These are phyloP conservation scores for Physcomitrellopsis africana DNA, from an alignment of 225 moss, liverwort and hornwort genomes.

Conservation along the genomic window DNA sequence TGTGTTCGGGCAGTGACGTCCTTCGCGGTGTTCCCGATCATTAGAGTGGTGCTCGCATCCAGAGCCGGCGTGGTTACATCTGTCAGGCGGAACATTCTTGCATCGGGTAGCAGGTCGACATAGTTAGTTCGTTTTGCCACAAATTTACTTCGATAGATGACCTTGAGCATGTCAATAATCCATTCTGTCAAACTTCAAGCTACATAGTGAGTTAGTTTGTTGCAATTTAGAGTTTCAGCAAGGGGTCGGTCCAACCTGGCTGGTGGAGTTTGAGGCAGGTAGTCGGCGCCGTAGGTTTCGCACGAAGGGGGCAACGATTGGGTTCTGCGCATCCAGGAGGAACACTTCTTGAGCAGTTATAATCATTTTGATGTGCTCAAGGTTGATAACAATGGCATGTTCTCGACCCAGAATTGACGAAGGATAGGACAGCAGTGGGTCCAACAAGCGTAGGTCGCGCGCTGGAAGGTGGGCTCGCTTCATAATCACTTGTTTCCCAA, in stretches of 20 bases:
- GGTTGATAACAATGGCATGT: slow-evolving; percentile 66
- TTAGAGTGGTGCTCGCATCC: slow-evolving; percentile 19
- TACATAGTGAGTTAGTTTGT: background rate
- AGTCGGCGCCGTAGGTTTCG: slow-evolving; percentile 46
- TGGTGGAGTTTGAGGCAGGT: slow-evolving; percentile 31
- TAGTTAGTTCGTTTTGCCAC: slow-evolving; percentile 12
- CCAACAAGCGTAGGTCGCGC: slow-evolving; percentile 60
- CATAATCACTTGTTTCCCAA: slow-evolving; percentile 60
- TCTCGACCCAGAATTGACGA: slow-evolving; percentile 61
- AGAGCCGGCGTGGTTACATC: slow-evolving; percentile 1
- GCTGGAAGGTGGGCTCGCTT: slow-evolving; percentile 43
- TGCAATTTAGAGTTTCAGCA: background rate
- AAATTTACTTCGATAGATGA: background rate
- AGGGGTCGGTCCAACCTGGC: slow-evolving; percentile 16
- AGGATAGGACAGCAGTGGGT: slow-evolving; percentile 53
- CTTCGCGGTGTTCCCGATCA: slow-evolving; percentile 18
- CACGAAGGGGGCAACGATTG: slow-evolving; percentile 40
- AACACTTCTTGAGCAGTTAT: slow-evolving; percentile 66
- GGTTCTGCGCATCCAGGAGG: slow-evolving; percentile 38
- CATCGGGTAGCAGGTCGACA: slow-evolving; percentile 17
- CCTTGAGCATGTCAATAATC: background rate
- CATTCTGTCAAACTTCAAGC: background rate
- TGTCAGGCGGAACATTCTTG: slow-evolving; percentile 25
- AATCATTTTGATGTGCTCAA: slow-evolving; percentile 64
- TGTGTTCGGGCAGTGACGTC: background rate